Base-by-base conservation (phyloP, 202 grass and related monocot genomes). In the Saccharum hybrid region DNA sequence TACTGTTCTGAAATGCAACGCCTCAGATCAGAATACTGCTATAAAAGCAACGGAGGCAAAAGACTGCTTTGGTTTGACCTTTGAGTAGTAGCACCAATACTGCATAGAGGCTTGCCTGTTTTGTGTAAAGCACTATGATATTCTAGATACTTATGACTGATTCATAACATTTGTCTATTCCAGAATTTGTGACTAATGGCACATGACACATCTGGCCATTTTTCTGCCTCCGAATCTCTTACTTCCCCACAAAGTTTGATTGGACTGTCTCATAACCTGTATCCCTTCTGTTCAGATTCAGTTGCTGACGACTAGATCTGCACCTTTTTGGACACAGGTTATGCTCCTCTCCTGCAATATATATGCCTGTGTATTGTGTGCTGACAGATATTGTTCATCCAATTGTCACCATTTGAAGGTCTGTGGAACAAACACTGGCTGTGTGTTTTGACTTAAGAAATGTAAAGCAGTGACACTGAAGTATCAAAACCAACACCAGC, bases 261-360 rank as follows among this genome's bases (percentile, higher is more conserved):
- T n/a, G 34, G 7, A 36, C 34, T 39, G 10, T 71, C 67, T 70
- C 68, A 43, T 71, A 71, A 42, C 11, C 68, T 43, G 39, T 71
- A 37, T 71, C 21, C 21, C 10, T 70, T 70, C 54, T 45, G 5
- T 45, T 71, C 68, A 71, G 68, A 71, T 71, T 42, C 21, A 45
- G 66, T 23, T 43, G 19, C 4, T 42, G 19, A 19, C n/a, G 7
- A 13, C 19, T 69, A 69, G 19, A 69, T 69, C 10, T 42, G 65
- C 34, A 42, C 37, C 38, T 68, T n/a, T n/a, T 11, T 22, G n/a
- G 19, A 19, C 19, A 42, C 0, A 23, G 38, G 11, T 69, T 69
- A 10, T 42, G 38, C 38, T 26, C 68, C 41, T 43, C 67, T 30
- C 41, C 40, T 48, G 41, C 68, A 72, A 48, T 46, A 72, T 30